Evolutionary conservation across 2,329 filamentous ascomycete genomes (phyloP).

Genomic region (Fusarium sp.): DNA sequence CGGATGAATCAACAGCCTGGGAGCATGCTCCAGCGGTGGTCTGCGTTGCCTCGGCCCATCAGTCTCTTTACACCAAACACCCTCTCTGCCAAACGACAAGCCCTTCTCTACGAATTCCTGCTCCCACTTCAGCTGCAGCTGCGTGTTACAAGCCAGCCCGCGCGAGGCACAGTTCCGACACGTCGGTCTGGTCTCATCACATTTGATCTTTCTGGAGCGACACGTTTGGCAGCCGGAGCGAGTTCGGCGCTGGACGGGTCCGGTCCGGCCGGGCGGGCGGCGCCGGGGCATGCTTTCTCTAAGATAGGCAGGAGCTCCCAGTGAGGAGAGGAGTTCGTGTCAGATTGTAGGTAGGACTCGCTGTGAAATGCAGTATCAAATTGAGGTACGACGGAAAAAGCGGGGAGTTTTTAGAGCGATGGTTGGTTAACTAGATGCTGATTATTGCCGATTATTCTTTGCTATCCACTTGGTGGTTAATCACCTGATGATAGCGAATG

Average conservation of each 20-base stretch:
- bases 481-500: conserved; percentile 26
- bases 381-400: conserved; percentile 23
- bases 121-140: conserved; percentile 48
- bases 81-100: conserved; percentile 48
- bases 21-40: background rate
- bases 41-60: background rate
- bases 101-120: conserved; percentile 45
- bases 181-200: conserved; percentile 40
- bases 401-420: conserved; percentile 18
- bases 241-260: conserved; percentile 33
- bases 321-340: background rate
- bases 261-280: conserved; percentile 24
- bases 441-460: conserved; percentile 18
- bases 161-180: conserved; percentile 39
- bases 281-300: conserved; percentile 33
- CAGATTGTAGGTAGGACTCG: background rate
- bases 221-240: conserved; percentile 45
- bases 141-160: conserved; percentile 24
- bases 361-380: background rate
- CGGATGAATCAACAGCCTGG: background rate
- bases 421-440: background rate
- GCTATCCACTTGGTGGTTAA: conserved; percentile 15
- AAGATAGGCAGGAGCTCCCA: background rate
- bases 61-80: conserved; percentile 47
- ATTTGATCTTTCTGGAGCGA: conserved; percentile 43